Evolutionary conservation across 1,284 basidiomycete species (phyloP), one percentile per base, ranked within the genome.

Genomic region (Malassezia yamatoensis): DNA sequence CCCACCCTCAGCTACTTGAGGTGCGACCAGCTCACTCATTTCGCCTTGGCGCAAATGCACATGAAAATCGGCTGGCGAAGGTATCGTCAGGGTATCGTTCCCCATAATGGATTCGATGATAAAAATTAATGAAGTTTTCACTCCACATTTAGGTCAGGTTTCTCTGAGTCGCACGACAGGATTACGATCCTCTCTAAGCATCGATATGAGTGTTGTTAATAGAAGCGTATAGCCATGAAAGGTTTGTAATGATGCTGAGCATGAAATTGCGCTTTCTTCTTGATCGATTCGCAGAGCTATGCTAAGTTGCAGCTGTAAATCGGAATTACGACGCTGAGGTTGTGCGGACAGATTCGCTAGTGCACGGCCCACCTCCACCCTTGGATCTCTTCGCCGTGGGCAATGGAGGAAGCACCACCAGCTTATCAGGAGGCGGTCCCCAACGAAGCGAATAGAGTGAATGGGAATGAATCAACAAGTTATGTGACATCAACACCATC

Each of bases 31-130:
- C 60, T 83, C 79, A 36, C 65, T 62, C 54, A 87, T 85, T 36
- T 82, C 77, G 36, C 87, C 89, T 75, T 96, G 90, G 42, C 94
- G 84, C 35, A 99, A 83, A 75, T 99, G 94, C 60, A 96, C 91
- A 78, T 99, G 91, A 74, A 91, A 94, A 78, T 79, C 79, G 63
- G 62, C 58, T 7, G 70, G 66, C 13, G 68, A 61, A 41, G 67
- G 60, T 2, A 72, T 38, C 7, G 18, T 18, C 5, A 49, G 3
- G 18, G 36, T 35, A n/a, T 49, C 47, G 11, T 21, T 36, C 18
- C 43, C 34, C 43, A 45, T 45, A 12, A 20, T 39, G 24, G 7
- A 39, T 39, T 39, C 38, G 42, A 29, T 18, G 42, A 29, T 29
- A 29, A 29, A 29, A 29, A 3, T 29, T 4, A 29, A 3, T 29